Evolutionary conservation across 2,329 filamentous ascomycete genomes (phyloP), one percentile per base, ranked within the genome.

Genomic region (Botrytis squamosa): DNA sequence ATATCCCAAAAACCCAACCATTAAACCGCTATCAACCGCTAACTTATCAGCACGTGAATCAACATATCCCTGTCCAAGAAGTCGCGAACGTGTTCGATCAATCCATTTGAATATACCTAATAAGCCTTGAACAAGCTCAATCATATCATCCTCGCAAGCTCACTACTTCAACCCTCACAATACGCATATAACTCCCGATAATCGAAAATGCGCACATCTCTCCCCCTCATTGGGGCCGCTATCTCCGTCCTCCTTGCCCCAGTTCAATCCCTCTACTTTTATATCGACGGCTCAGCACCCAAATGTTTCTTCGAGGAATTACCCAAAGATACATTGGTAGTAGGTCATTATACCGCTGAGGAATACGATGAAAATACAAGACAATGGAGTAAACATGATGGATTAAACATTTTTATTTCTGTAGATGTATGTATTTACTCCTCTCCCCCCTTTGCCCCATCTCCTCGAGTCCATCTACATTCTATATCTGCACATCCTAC

Each of bases 261-360:
- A 75, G 90, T 92, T 76, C 92, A 94, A 82, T 94, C 95, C 73
- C 89, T 99, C 74, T 95, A 97, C 90, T 97, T 99, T 88, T 98
- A 93, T 86, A 91, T 98, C 83, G 94, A 98, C 82, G 93, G 92
- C 80, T 88, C 89, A 68, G 86, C 89, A 77, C 92, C 93, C 78
- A 98, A 97, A 85, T 99, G 96, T 85, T 99, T 99, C 90, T 97
- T 93, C 85, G 96, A 99, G 86, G 95, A 98, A 84, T 89, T 99
- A 74, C 95, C 96, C 77, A 98, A 98, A 87, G 95, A 97, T 83
- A 98, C 96, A 22, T 86, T 99, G 74, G 95, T 99, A 73, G 95
- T 98, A 74, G 96, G 96, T 78, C 92, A 96, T 84, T 99, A 95
- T 87, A 90, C 88, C 72, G 93, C 94, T 69, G 92, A 96, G 84